These are phyloP conservation scores for Taxillus chinensis DNA, from an alignment of 164 flowering plant genomes.

Conservation along the genomic window DNA sequence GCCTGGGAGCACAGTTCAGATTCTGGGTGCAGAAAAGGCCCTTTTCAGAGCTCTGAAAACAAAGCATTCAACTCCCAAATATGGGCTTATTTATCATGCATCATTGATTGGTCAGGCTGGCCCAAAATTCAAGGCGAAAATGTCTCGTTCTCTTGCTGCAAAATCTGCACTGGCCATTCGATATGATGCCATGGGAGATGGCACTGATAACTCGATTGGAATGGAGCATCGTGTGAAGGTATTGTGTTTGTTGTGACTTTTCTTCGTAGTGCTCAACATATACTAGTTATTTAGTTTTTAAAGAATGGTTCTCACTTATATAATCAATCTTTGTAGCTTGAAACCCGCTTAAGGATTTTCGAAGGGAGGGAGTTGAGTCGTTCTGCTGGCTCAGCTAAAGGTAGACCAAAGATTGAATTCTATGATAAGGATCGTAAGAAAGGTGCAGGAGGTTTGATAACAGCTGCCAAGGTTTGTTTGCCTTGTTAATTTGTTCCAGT, in stretches of 20 bases:
- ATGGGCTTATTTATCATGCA: slow-evolving; percentile 93
- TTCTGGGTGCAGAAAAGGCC: slow-evolving; percentile 95
- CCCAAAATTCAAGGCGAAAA: slow-evolving; percentile 83
- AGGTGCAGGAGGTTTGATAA: slow-evolving; percentile 61
- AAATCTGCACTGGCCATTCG: slow-evolving; percentile 81
- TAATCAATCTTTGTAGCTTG: slow-evolving; percentile 35
- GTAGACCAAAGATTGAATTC: slow-evolving; percentile 79
- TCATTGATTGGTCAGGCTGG: slow-evolving; percentile 93
- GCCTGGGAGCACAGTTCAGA: slow-evolving; percentile 91
- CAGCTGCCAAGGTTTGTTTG: slow-evolving; percentile 68
- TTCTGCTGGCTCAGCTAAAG: slow-evolving; percentile 84
- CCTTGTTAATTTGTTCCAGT: not conserved
- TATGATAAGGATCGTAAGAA: slow-evolving; percentile 81
- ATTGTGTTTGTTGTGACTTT: not conserved
- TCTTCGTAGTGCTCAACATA: too few relatives aligned
- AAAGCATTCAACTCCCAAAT: slow-evolving; percentile 89
- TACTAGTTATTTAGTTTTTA: too few relatives aligned
- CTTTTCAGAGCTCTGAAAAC: slow-evolving; percentile 93
- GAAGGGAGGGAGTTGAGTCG: slow-evolving; percentile 82
- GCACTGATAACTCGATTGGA: slow-evolving; percentile 70
- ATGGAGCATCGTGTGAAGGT: slow-evolving; percentile 78
- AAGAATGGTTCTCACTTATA: too few relatives aligned
- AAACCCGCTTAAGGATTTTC: slow-evolving; percentile 68
- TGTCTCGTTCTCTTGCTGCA: slow-evolving; percentile 86
- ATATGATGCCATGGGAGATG: slow-evolving; percentile 89